phyloP scores from a whole-genome alignment of 495 filamentous ascomycete genomes.

The Astrothelium subdiscretum region DNA sequence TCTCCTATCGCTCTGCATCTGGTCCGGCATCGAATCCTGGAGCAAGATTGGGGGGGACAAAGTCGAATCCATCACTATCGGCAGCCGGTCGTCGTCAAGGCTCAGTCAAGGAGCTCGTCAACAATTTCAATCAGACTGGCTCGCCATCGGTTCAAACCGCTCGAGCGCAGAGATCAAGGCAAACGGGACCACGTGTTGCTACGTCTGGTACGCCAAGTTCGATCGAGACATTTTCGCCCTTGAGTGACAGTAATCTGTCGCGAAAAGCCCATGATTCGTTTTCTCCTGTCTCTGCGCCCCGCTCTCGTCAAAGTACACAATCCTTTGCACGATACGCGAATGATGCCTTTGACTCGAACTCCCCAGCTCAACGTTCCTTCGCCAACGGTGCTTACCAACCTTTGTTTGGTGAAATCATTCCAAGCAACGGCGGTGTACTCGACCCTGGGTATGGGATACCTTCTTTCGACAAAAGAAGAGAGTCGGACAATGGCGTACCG shows the following conservation, averaged over 20 bases:
- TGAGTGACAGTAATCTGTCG: constrained; percentile 11
- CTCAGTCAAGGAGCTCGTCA: constrained; percentile 50
- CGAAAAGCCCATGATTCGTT: background rate
- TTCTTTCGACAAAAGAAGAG: constrained; percentile 3
- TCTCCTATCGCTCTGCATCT: background rate
- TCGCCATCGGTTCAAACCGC: background rate
- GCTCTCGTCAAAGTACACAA: background rate
- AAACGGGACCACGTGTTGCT: constrained; percentile 7
- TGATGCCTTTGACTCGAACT: background rate
- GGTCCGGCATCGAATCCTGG: background rate
- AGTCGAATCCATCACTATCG: background rate
- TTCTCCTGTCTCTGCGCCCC: background rate
- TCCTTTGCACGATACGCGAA: background rate
- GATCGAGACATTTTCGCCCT: constrained; percentile 10
- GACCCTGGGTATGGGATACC: constrained; percentile 31
- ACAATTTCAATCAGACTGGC: constrained; percentile 43
- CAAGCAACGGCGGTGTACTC: constrained; percentile 29
- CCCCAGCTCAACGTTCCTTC: constrained; percentile 3
- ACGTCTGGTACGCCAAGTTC: constrained; percentile 12
- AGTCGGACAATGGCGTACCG: constrained; percentile 9
- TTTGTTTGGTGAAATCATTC: constrained; percentile 42
- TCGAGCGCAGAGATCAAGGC: constrained; percentile 1
- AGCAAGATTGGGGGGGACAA: background rate
- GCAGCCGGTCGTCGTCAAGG: constrained; percentile 12
- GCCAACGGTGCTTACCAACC: constrained; percentile 23